Evolutionary conservation across 441 rosid species (phyloP), one percentile per base, ranked within the genome.

Genomic region (Adansonia grandidieri): DNA sequence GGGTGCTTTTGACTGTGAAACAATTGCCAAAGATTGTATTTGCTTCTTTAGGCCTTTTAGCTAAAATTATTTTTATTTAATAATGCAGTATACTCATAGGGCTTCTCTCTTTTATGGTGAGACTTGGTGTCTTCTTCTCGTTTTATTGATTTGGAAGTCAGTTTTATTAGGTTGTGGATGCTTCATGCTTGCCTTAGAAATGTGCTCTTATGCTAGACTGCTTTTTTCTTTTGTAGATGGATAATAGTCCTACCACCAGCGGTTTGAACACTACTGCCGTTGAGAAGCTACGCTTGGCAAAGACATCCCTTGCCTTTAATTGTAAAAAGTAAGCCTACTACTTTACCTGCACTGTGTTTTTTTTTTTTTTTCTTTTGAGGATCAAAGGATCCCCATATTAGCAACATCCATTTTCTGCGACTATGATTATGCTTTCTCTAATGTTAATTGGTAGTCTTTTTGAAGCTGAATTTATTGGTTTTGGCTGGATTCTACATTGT

Each of bases 91-190:
- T 96, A 67, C 98, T 96, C n/a, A 94, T 98, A 0, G 99, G 99
- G 63, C 99, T 96, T 79, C 98, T 96, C 81, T 96, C 99, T 32
- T 96, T 96, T 79, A 96, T 96, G 99, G 98, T 96, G 82, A 90
- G 98, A 81, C 77, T 73, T 73, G 58, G 11, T 78, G 40, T 40
- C 79, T 68, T 80, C 14, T 11, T 13, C n/a, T 54, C 17, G 62
- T 28, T 65, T 56, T 37, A 9, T 57, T 56, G 15, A 66, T 48
- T 51, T 13, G 20, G 24, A 4, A 20, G 48, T n/a, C 74, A 14
- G 11, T 48, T 14, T 60, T 72, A 45, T 40, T 13, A 22, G 1
- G 24, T 15, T 71, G n/a, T 53, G 56, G 28, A 6, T 17, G 15
- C 56, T 37, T 54, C 57, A 7, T 77, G 82, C 44, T 68, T 75